Evolutionary conservation across 2,329 filamentous ascomycete genomes (phyloP).

Genomic region (Colletotrichum sp.): DNA sequence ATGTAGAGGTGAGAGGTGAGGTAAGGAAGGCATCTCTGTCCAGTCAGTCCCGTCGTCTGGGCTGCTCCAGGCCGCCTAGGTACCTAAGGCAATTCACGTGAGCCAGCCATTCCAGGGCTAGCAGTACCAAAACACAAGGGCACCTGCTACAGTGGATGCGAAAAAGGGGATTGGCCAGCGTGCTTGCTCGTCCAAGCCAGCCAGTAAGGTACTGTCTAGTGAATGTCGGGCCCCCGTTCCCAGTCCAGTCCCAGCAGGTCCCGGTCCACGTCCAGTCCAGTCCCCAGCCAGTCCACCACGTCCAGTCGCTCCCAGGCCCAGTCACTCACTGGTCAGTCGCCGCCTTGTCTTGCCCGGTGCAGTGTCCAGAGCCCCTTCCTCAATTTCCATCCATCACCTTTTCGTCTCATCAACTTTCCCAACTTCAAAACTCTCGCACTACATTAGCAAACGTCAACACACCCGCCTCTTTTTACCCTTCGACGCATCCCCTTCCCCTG

Average conservation of each 20-base stretch:
- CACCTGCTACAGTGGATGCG: constrained; percentile 15
- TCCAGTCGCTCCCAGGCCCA: not conserved
- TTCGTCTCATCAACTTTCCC: constrained; percentile 36
- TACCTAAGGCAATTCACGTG: constrained; percentile 7
- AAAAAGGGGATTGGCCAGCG: constrained; percentile 15
- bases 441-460: constrained; percentile 27
- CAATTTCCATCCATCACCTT: constrained; percentile 34
- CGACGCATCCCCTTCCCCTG: constrained; percentile 22
- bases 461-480: constrained; percentile 17
- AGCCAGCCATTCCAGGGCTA: constrained; percentile 21
- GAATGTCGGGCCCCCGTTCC: constrained; percentile 6
- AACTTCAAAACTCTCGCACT: constrained; percentile 32
- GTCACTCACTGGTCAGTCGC: not conserved
- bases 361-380: constrained; percentile 33
- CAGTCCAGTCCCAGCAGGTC: not conserved
- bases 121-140: constrained; percentile 13
- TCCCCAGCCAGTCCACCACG: not conserved
- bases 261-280: not conserved
- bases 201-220: not conserved
- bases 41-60: not conserved
- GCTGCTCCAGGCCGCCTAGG: not conserved
- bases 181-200: constrained; percentile 8
- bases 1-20: not conserved
- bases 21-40: not conserved
- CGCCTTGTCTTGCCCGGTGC: constrained; percentile 24